Evolutionary conservation across 805 yeast species (phyloP), one percentile per base, ranked within the genome.

Genomic region (Cyberlindnera subsufficiens): DNA sequence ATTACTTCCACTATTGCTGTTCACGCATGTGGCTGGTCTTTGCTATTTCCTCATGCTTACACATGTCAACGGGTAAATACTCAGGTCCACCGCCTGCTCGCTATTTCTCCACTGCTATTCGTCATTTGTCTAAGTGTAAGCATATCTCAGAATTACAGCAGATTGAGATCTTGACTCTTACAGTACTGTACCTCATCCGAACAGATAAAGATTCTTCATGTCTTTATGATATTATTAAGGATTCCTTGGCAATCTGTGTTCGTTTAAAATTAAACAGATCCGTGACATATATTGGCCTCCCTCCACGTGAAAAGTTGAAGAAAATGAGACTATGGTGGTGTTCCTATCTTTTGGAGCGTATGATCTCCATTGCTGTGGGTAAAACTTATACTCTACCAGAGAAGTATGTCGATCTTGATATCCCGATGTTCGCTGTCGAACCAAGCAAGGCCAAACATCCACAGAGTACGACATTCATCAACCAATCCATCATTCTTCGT

Each of bases 271-370:
- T 72, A 30, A 69, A 72, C 51, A 67, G 64, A 47, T 52, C 61
- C 13, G 54, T 52, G 34, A 50, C 69, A 3, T 72, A 72, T 50
- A 43, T 52, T 33, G 57, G 57, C 29, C 54, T 55, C 13, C 38
- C 50, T 10, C 50, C 55, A 30, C 42, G 51, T 6, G 56, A 54
- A 30, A 56, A 58, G 42, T 69, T 71, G 47, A 65, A 67, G 40
- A 71, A 68, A 52, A 58, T 77, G 60, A 67, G 85, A 48, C 61
- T 77, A 15, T 80, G 81, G 63, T 80, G 86, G 86, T 75, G 82
- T 55, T 73, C 74, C 7, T 80, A 79, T 55, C 53, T 77, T n/a
- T 54, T 78, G 36, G 86, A 80, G 53, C 71, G 83, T 54, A 71
- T 79, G 63, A 75, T 78, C 38, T 73, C 80, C 32, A 73, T 78